A percentile compares a stretch with the other conserved stretches of the same genome.
phyloP scores from a whole-genome alignment of 2,329 filamentous ascomycete species.

The Neofusicoccum parvum region DNA sequence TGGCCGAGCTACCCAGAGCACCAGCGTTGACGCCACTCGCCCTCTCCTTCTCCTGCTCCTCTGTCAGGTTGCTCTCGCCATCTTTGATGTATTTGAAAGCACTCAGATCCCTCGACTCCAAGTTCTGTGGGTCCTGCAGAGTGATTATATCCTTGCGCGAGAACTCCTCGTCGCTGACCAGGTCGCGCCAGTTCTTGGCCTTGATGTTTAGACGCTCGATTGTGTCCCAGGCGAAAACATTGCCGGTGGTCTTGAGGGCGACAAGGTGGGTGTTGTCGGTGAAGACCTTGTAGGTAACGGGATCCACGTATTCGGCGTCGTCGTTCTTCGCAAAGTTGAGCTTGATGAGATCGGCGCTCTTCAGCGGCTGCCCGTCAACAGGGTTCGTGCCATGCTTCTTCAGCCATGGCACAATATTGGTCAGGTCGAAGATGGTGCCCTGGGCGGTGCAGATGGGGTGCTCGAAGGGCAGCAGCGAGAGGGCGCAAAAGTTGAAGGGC shows the following conservation, averaged over 20 bases:
- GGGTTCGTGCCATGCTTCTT: constrained; percentile 93
- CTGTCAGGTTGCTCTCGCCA: constrained; percentile 67
- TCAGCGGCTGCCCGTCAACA: constrained; percentile 76
- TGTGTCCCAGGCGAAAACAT: constrained; percentile 96
- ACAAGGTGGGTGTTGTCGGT: constrained; percentile 98
- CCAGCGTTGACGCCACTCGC: constrained; percentile 73
- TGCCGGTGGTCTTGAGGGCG: constrained; percentile 81
- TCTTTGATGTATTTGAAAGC: constrained; percentile 89
- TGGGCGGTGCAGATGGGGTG: constrained; percentile 88
- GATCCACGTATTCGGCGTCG: constrained; percentile 88
- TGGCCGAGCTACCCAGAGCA: constrained; percentile 76
- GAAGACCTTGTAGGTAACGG: constrained; percentile 95
- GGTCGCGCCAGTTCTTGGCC: constrained; percentile 90
- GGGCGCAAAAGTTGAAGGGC: constrained; percentile 97
- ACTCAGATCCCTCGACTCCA: constrained; percentile 78
- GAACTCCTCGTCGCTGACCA: constrained; percentile 86
- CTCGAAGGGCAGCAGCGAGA: constrained; percentile 91
- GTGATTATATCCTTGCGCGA: constrained; percentile 91
- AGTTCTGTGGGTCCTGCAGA: constrained; percentile 91
- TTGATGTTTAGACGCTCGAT: constrained; percentile 95
- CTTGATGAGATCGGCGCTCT: constrained; percentile 81
- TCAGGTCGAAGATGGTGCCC: constrained; percentile 92
- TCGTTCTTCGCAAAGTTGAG: constrained; percentile 92
- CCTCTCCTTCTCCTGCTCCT: constrained; percentile 69
- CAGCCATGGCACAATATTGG: constrained; percentile 91